phyloP scores from a whole-genome alignment of 306 rosid genomes.

The Chamaecrista fasciculata region DNA sequence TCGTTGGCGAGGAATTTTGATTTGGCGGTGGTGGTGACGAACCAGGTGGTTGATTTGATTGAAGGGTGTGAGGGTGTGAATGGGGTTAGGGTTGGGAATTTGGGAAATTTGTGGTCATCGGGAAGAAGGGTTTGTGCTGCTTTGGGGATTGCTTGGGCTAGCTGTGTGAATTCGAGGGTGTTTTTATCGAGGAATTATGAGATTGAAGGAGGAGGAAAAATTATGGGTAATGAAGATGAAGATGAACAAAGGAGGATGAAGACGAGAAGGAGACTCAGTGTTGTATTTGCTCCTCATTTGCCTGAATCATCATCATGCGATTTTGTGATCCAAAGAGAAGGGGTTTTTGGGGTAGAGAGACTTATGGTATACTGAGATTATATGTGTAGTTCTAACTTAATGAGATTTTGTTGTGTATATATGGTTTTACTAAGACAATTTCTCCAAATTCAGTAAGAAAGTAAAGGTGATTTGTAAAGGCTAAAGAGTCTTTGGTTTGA shows the following conservation, averaged over 20 bases:
- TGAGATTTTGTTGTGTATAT: too few relatives aligned
- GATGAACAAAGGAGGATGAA: conserved; percentile 21
- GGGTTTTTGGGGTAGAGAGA: conserved; percentile 1
- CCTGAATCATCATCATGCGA: conserved; percentile 43
- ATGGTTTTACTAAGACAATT: too few relatives aligned
- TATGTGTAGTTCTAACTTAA: too few relatives aligned
- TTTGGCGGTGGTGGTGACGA: conserved; percentile 71
- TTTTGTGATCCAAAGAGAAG: conserved; percentile 22
- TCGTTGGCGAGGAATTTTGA: conserved; percentile 53
- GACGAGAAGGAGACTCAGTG: conserved; percentile 50
- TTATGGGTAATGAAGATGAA: not conserved
- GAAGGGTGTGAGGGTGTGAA: conserved; percentile 37
- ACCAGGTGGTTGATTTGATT: conserved; percentile 80
- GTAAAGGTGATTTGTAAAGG: too few relatives aligned
- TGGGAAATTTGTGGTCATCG: conserved; percentile 47
- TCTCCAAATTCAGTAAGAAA: too few relatives aligned
- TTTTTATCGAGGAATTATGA: conserved; percentile 59
- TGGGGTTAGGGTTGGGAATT: conserved; percentile 66
- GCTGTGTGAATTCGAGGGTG: conserved; percentile 82
- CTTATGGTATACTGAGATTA: too few relatives aligned
- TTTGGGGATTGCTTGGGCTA: conserved; percentile 79
- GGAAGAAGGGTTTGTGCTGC: conserved; percentile 81
- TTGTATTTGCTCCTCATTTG: conserved; percentile 87
- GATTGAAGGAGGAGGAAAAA: conserved; percentile 26
- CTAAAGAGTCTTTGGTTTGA: too few relatives aligned